Conservation (phyloP, 208 protist species). For the Trypanosoma lewisi region DNA sequence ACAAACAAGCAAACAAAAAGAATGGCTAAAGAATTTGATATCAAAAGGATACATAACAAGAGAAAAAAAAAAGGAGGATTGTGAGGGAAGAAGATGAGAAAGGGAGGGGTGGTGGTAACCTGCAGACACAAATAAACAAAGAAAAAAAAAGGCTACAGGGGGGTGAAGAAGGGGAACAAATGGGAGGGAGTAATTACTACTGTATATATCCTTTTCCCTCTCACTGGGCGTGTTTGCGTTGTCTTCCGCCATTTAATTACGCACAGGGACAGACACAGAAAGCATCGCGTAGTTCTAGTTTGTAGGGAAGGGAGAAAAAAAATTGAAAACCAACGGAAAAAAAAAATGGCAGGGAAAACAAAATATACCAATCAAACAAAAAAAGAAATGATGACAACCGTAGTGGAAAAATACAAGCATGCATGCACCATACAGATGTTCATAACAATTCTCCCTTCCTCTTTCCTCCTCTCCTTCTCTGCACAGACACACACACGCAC, state of each 20-base stretch:
- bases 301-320: background rate
- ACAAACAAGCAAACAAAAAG: too few species aligned
- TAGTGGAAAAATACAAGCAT: constrained; percentile 2
- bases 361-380: background rate
- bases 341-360: background rate
- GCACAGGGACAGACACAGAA: too few species aligned
- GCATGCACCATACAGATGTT: constrained; percentile 1
- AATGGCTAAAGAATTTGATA: too few species aligned
- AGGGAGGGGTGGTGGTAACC: too few species aligned
- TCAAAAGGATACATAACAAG: too few species aligned
- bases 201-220: too few species aligned
- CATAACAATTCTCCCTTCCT: background rate
- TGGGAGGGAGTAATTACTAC: background rate
- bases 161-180: constrained; percentile 8
- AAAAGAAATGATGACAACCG: background rate
- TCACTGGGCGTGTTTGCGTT: too few species aligned
- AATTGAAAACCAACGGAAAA: too few species aligned
- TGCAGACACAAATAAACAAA: constrained; percentile 9
- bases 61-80: too few species aligned
- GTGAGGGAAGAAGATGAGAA: too few species aligned
- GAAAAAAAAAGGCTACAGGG: constrained; percentile 3
- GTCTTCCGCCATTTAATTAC: background rate
- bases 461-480: background rate
- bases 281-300: background rate
- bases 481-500: background rate